Conservation (phyloP, 805 yeast genomes). For the Metschnikowia colocasiae region DNA sequence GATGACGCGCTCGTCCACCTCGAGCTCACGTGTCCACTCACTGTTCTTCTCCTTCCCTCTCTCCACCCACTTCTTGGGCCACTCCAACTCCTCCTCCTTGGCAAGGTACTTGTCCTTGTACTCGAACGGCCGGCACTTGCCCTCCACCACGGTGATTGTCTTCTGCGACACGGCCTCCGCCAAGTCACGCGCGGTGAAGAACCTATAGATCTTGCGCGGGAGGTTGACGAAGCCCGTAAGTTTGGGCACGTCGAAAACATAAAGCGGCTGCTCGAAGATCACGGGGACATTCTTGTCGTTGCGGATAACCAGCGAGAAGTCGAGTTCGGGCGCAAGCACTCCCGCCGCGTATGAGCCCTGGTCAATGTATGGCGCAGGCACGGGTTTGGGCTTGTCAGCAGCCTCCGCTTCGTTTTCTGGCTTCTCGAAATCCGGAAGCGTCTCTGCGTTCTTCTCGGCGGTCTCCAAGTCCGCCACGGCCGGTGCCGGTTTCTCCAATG, state of each 20-base stretch:
- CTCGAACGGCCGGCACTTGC: constrained; percentile 53
- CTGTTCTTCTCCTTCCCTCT: constrained; percentile 69
- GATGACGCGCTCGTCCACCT: constrained; percentile 64
- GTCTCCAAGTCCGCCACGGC: constrained; percentile 21
- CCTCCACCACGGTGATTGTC: constrained; percentile 51
- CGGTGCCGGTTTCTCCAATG: constrained; percentile 49
- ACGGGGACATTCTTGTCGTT: constrained; percentile 47
- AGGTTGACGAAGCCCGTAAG: constrained; percentile 73
- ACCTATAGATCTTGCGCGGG: constrained; percentile 74
- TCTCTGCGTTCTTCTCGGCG: constrained; percentile 10
- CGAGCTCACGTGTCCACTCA: constrained; percentile 83
- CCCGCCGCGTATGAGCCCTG: constrained; percentile 56
- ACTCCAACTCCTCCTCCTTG: constrained; percentile 22
- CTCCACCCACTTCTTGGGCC: constrained; percentile 61
- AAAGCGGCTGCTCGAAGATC: constrained; percentile 71
- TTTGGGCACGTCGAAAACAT: constrained; percentile 73
- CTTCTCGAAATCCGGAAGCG: constrained; percentile 17
- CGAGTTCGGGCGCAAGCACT: constrained; percentile 58
- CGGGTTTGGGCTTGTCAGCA: constrained; percentile 35
- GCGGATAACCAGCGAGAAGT: constrained; percentile 27
- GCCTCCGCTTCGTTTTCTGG: constrained; percentile 20
- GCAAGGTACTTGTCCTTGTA: constrained; percentile 36
- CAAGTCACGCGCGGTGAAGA: constrained; percentile 66
- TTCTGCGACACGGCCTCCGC: constrained; percentile 61
- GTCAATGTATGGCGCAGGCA: constrained; percentile 61